Conservation (phyloP, 495 filamentous ascomycete genomes). For the Hyphodiscus hymeniophilus region DNA sequence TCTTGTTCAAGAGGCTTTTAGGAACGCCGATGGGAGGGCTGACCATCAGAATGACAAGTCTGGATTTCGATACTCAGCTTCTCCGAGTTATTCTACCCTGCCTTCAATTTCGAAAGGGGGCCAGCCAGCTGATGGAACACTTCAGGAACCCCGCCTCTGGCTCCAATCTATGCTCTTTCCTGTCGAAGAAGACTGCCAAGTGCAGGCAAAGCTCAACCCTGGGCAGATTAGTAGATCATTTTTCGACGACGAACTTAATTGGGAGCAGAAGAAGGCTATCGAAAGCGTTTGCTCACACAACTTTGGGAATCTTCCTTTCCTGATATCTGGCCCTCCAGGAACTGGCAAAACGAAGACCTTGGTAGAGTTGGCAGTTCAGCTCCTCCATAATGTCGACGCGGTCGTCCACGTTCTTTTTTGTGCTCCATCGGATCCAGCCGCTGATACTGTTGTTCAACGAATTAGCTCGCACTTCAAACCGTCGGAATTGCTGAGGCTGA, state of each 20-base stretch:
- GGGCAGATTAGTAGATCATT: conserved; percentile 24
- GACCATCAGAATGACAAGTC: too few species aligned
- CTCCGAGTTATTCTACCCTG: too few species aligned
- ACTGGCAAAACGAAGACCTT: conserved; percentile 50
- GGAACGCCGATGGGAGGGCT: conserved; percentile 4
- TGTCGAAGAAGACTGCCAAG: conserved; percentile 27
- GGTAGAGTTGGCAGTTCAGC: conserved; percentile 37
- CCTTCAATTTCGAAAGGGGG: too few species aligned
- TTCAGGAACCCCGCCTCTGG: conserved; percentile 29
- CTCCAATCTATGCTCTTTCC: conserved; percentile 44
- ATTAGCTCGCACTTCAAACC: conserved; percentile 33
- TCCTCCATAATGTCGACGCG: conserved; percentile 16
- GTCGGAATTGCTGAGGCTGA: conserved; percentile 38
- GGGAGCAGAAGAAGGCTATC: conserved; percentile 42
- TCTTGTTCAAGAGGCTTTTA: conserved; percentile 19
- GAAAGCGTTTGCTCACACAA: conserved; percentile 33
- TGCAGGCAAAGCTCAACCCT: conserved; percentile 31
- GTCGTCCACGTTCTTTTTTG: conserved; percentile 43
- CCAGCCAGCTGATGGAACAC: too few species aligned
- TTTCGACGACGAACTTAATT: conserved; percentile 39
- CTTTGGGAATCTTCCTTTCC: conserved; percentile 41
- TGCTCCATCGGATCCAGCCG: conserved; percentile 47
- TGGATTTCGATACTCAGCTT: too few species aligned
- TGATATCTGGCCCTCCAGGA: conserved; percentile 46
- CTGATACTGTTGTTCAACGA: conserved; percentile 42